Evolutionary conservation across 192 early-diverging fungal species (phyloP).

Genomic region (Podila clonocystis): DNA sequence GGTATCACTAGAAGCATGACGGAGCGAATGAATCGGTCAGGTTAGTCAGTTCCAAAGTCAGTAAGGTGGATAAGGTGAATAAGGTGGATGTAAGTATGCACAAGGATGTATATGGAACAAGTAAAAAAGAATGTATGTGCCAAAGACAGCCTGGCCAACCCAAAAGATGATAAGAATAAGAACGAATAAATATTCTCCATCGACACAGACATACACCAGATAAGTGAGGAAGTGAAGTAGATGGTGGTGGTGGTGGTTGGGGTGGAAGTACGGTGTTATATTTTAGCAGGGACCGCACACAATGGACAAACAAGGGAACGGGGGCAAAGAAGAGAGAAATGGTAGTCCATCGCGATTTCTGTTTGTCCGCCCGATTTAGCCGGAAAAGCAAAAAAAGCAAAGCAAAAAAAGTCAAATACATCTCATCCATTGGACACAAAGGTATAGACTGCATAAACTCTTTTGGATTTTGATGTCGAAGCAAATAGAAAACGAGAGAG

Average conservation of each 20-base stretch:
- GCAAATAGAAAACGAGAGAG: not conserved
- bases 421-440: not conserved
- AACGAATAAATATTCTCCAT: not conserved
- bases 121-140: too few species aligned
- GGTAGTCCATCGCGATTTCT: not conserved
- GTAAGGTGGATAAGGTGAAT: too few species aligned
- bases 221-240: not conserved
- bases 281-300: not conserved
- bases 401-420: not conserved
- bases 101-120: too few species aligned
- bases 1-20: constrained; percentile 61
- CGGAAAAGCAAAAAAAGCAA: constrained; percentile 6
- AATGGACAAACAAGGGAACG: not conserved
- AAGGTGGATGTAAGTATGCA: too few species aligned
- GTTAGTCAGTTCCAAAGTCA: not conserved
- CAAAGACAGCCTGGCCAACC: too few species aligned
- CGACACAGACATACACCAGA: not conserved
- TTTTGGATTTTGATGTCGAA: not conserved
- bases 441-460: not conserved
- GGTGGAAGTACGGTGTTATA: too few species aligned
- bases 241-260: too few species aligned
- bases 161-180: not conserved
- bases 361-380: constrained; percentile 27
- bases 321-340: not conserved
- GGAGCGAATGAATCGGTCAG: not conserved